Base-by-base conservation (phyloP, 2,329 filamentous ascomycete genomes). In the Lachnellula suecica region DNA sequence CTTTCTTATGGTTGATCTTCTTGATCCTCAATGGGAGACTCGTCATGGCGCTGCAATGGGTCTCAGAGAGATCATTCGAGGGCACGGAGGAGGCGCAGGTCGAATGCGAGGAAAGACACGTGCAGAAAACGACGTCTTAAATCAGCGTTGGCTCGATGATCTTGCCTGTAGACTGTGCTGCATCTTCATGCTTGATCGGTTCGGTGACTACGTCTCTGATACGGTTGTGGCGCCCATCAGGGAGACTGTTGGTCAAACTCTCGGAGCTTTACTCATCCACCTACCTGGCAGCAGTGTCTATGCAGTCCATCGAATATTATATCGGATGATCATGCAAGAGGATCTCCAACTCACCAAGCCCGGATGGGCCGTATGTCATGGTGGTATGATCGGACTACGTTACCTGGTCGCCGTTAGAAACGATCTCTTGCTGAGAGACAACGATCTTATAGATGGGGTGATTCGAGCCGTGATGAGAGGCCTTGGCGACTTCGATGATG, bases 171-270 rank as follows among this genome's bases (percentile, higher is more conserved):
- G 94, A 23, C 81, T 99, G 44, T 93, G 92, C 70, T 96, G 90
- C 68, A 92, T 99, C 47, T 87, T 99, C 64, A 97, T 99, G 85
- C 84, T 99, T 15, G 94, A 99, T 72, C 86, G 92, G 48, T 99
- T 99, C 67, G 95, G 92, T 51, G 94, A 99, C 67, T 99, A 97
- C 73, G 94, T 95, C 53, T 96, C 92, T 4, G 94, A 99, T 70
- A 99, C 91, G 48, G 96, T 95, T 1, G 91, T 99, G 37, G 94
- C 94, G 0, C 94, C 94, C 0, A 97, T 99, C 58, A 82, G 94
- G 59, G 94, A 99, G 73, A 96, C 92, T 0, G 89, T 96, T 37
- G 94, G 94, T 42, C 94, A 99, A 71, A 93, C 92, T 2, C 77
- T 99, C 13, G 95, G 93, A 62, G 91, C 93, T 11, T 83, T 95